Evolutionary conservation across 129 eudicot species (phyloP).

Genomic region (Flaveria trinervia): DNA sequence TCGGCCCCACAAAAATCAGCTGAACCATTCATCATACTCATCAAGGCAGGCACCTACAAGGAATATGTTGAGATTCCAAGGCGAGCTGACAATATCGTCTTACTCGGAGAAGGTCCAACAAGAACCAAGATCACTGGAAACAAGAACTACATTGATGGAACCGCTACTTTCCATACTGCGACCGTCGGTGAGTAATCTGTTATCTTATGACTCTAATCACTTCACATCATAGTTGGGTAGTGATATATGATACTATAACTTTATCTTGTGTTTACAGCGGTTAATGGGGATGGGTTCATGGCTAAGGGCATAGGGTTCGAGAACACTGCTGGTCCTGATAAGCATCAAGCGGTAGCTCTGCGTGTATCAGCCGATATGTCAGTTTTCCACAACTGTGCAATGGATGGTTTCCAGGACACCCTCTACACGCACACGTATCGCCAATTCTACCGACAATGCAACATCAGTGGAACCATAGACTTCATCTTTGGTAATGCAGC

Average conservation of each 20-base stretch:
- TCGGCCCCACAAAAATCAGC: constrained; percentile 24
- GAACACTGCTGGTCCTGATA: constrained; percentile 59
- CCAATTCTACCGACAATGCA: constrained; percentile 58
- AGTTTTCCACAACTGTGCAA: constrained; percentile 36
- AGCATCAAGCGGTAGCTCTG: constrained; percentile 74
- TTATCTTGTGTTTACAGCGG: constrained; percentile 37
- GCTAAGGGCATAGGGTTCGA: constrained; percentile 63
- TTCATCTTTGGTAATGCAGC: constrained; percentile 62
- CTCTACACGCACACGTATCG: constrained; percentile 36
- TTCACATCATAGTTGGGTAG: not conserved
- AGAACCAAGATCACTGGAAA: constrained; percentile 69
- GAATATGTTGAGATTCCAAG: constrained; percentile 53
- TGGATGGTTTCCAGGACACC: constrained; percentile 42
- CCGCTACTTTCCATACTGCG: constrained; percentile 53
- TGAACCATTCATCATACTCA: constrained; percentile 46
- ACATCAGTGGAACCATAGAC: constrained; percentile 56
- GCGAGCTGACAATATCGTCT: constrained; percentile 44
- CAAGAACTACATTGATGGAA: constrained; percentile 59
- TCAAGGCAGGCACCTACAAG: constrained; percentile 63
- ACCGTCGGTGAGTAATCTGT: constrained; percentile 55
- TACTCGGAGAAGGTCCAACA: constrained; percentile 69
- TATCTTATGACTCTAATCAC: not conserved
- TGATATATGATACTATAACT: not conserved
- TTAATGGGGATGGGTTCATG: constrained; percentile 60
- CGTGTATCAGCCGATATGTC: constrained; percentile 50